Percentiles rank a stretch among this genome's conserved stretches.
Evolutionary conservation across 2,329 filamentous ascomycete species (phyloP).

Genomic region (Colletotrichum aenigma): DNA sequence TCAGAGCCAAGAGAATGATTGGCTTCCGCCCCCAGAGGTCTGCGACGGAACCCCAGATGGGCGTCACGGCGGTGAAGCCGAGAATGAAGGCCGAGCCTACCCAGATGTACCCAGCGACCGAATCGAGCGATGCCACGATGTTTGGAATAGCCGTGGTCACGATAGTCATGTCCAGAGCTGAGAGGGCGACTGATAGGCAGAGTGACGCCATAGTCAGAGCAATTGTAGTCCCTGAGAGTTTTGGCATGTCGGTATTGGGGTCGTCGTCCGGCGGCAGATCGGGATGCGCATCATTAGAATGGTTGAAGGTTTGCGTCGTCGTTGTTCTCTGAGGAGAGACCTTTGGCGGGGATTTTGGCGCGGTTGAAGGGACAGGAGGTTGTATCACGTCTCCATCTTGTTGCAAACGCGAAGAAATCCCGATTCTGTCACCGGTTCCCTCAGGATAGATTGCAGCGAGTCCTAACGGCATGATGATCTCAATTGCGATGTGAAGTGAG

Average conservation of each 20-base stretch:
- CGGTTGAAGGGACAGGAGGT: background rate
- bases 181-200: constrained; percentile 39
- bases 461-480: background rate
- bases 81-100: constrained; percentile 53
- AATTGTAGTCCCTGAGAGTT: background rate
- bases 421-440: background rate
- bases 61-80: constrained; percentile 41
- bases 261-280: background rate
- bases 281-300: background rate
- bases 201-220: constrained; percentile 40
- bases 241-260: background rate
- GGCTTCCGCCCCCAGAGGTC: constrained; percentile 48
- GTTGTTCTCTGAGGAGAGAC: background rate
- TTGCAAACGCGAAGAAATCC: background rate
- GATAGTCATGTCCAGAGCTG: constrained; percentile 53
- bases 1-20: constrained; percentile 37
- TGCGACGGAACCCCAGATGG: constrained; percentile 42
- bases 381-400: background rate
- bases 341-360: background rate
- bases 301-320: background rate
- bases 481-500: background rate
- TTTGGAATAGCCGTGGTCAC: constrained; percentile 55
- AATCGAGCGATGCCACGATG: constrained; percentile 43
- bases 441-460: background rate
- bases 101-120: constrained; percentile 43